A percentile compares a stretch with the other conserved stretches of the same genome.
These are phyloP conservation scores for Knufia petricola DNA, from an alignment of 2,329 filamentous ascomycete genomes.

Conservation along the genomic window DNA sequence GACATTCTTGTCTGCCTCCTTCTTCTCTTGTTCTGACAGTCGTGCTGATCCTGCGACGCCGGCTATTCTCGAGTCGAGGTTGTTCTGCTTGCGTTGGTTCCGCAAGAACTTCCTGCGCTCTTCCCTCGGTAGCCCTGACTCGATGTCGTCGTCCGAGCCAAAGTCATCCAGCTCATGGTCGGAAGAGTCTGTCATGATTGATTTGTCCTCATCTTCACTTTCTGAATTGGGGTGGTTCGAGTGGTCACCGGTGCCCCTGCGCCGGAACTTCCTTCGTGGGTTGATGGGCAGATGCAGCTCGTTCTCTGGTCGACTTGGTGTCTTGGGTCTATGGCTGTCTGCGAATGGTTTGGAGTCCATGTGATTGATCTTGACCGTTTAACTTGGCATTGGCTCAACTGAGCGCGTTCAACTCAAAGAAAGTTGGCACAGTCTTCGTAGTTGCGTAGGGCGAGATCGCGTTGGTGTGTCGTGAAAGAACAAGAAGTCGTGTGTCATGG, in stretches of 20 bases:
- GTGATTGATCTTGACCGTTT: slow-evolving; percentile 3
- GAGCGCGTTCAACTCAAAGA: background rate
- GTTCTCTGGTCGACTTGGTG: slow-evolving; percentile 10
- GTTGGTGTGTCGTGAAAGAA: no score
- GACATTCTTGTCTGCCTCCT: slow-evolving; percentile 65
- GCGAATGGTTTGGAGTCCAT: slow-evolving; percentile 18
- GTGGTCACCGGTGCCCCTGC: slow-evolving; percentile 20
- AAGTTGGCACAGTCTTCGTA: background rate
- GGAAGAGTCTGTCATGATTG: slow-evolving; percentile 37
- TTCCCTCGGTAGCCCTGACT: slow-evolving; percentile 67
- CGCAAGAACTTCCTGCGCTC: slow-evolving; percentile 60
- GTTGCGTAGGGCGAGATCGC: no score
- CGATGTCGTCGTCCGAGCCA: slow-evolving; percentile 61
- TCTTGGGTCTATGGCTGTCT: slow-evolving; percentile 14
- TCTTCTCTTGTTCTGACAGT: slow-evolving; percentile 57
- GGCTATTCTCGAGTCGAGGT: slow-evolving; percentile 60
- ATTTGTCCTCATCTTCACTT: slow-evolving; percentile 24
- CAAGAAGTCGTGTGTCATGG: no score
- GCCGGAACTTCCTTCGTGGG: slow-evolving; percentile 21
- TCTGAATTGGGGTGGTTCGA: slow-evolving; percentile 14
- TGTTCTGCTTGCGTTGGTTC: slow-evolving; percentile 57
- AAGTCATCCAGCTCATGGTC: slow-evolving; percentile 51
- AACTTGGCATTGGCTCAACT: background rate
- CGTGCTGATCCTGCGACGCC: slow-evolving; percentile 40
- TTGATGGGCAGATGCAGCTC: slow-evolving; percentile 15